Percentiles rank a stretch among this genome's conserved stretches.
phyloP scores from a whole-genome alignment of 345 rosid genomes.

The Boechera stricta region DNA sequence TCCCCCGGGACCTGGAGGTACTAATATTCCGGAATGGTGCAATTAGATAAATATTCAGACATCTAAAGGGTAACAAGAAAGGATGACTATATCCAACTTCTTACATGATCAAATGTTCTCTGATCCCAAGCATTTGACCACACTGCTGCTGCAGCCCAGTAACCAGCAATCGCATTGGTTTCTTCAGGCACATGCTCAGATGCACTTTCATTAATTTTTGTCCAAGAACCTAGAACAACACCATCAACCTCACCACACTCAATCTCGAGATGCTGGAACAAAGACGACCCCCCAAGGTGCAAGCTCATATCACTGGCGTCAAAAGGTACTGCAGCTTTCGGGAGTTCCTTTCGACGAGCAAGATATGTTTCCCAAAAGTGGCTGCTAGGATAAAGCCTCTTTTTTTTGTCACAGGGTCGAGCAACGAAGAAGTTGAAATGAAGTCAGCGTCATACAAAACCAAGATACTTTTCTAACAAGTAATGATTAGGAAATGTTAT shows the following conservation, averaged over 20 bases:
- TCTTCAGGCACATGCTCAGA: conserved; percentile 57
- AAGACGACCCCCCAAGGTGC: conserved; percentile 54
- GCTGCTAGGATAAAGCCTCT: conserved; percentile 97
- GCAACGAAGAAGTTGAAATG: conserved; percentile 42
- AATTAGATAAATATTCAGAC: conserved; percentile 16
- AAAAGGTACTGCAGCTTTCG: conserved; percentile 45
- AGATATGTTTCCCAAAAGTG: conserved; percentile 84
- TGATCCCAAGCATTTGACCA: conserved; percentile 97
- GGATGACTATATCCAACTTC: conserved; percentile 35
- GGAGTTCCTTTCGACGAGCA: conserved; percentile 59
- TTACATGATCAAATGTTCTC: conserved; percentile 90
- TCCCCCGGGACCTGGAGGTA: conserved; percentile 19
- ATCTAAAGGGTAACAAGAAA: conserved; percentile 14
- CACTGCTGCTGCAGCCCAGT: conserved; percentile 95
- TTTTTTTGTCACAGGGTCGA: conserved; percentile 50
- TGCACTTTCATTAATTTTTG: conserved; percentile 60
- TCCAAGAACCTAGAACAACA: conserved; percentile 92
- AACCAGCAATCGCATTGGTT: conserved; percentile 70
- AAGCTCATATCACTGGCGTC: conserved; percentile 55
- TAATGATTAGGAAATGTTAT: conserved; percentile 37
- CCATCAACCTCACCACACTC: conserved; percentile 98
- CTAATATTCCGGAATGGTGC: conserved; percentile 32
- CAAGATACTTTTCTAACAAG: conserved; percentile 31
- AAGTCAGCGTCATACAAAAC: conserved; percentile 39
- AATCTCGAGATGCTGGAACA: conserved; percentile 51